phyloP scores from a whole-genome alignment of 495 filamentous ascomycete species.

The Copromyces sp. region DNA sequence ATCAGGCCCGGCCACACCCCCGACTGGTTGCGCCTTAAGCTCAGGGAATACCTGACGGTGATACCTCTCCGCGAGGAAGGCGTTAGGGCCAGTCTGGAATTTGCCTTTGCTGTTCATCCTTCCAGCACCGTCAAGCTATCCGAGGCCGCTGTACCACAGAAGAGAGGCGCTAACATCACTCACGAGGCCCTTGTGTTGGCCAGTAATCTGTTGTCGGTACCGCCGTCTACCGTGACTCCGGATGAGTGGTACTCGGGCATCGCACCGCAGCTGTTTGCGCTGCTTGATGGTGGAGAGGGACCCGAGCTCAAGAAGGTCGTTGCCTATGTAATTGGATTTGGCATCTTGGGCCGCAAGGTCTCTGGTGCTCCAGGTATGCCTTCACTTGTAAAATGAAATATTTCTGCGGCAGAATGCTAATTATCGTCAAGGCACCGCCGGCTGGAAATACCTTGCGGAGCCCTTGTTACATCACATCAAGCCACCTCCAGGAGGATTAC shows the following conservation, averaged over 20 bases:
- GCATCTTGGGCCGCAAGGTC: conserved; percentile 55
- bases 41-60: conserved; percentile 48
- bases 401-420: background rate
- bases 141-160: conserved; percentile 31
- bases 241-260: conserved; percentile 52
- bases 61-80: conserved; percentile 57
- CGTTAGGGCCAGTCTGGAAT: conserved; percentile 59
- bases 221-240: conserved; percentile 48
- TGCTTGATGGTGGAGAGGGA: conserved; percentile 57
- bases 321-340: conserved; percentile 64
- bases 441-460: conserved; percentile 58
- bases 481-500: conserved; percentile 28
- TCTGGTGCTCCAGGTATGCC: conserved; percentile 55
- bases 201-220: conserved; percentile 50
- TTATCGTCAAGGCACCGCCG: conserved; percentile 40
- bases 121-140: conserved; percentile 28
- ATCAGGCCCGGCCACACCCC: conserved; percentile 33
- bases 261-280: conserved; percentile 52
- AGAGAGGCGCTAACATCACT: conserved; percentile 54
- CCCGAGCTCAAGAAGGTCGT: conserved; percentile 55
- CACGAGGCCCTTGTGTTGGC: conserved; percentile 62
- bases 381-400: background rate
- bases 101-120: conserved; percentile 53
- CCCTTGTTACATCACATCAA: conserved; percentile 55
- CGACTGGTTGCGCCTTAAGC: conserved; percentile 38